Conservation (phyloP, 768 basidiomycete genomes). For the Mycena amicta region DNA sequence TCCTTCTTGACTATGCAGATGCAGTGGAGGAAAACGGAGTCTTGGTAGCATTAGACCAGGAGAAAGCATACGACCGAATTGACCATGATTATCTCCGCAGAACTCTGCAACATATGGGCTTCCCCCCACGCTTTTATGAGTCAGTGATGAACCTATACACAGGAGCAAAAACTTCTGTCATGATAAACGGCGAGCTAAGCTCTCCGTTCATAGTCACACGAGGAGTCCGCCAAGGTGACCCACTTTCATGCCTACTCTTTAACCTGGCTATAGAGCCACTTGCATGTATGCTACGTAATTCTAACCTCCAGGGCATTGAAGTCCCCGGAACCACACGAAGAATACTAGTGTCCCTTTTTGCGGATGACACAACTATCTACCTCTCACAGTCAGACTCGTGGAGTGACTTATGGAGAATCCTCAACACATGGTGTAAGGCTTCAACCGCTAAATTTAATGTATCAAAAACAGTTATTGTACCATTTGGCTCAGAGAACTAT, state of each 20-base stretch:
- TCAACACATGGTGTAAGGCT: constrained; percentile 41
- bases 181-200: constrained; percentile 19
- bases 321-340: constrained; percentile 18
- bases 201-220: constrained; percentile 10
- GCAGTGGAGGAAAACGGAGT: constrained; percentile 8
- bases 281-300: constrained; percentile 30
- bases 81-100: constrained; percentile 15
- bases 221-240: constrained; percentile 35
- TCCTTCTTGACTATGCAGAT: constrained; percentile 4
- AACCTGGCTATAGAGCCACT: constrained; percentile 45
- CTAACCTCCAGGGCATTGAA: constrained; percentile 29
- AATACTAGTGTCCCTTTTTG: constrained; percentile 37
- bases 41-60: constrained; percentile 13
- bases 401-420: constrained; percentile 25
- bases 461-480: constrained; percentile 40
- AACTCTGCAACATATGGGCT: background rate
- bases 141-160: constrained; percentile 22
- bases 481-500: constrained; percentile 29
- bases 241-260: constrained; percentile 40
- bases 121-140: constrained; percentile 10
- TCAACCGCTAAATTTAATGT: constrained; percentile 44
- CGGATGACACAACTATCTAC: constrained; percentile 43
- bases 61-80: constrained; percentile 11
- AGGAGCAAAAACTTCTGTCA: background rate
- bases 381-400: constrained; percentile 33